Evolutionary conservation across 768 basidiomycete genomes (phyloP), one percentile per base, ranked within the genome.

Genomic region (Suillus alpinus): DNA sequence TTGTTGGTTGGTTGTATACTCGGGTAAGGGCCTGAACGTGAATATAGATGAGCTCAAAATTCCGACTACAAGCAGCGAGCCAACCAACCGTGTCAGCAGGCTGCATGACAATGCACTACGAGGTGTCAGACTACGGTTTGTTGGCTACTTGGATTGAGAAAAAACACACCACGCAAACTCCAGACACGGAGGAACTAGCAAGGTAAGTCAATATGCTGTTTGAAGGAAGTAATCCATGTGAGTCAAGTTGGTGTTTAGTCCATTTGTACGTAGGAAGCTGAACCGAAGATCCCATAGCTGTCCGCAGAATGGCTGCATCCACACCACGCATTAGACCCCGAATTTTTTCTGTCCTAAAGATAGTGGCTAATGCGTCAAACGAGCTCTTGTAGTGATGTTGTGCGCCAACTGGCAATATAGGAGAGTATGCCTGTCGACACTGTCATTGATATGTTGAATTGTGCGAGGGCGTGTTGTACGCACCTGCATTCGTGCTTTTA

Each of bases 401-500:
- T 7, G 94, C 83, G 61, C 97, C 97, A 57, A 99, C 94, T 8
- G 97, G 96, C 7, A 98, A 80, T 43, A 88, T 86, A 9, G 96
- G 95, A 1, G 95, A 98, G 76, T 94, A 99, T 29, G 97, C 97
- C 89, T 92, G 39, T 58, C 14, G 40, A n/a, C 37, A 31, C 8
- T 23, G 50, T 26, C 23, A 51, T 63, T 31, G 62, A 36, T 41
- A 37, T 14, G 40, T 41, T 29, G n/a, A 51, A 61, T 23, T 3
- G 55, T 23, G 16, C 18, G 20, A 18, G 12, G 20, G 23, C 1
- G 7, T n/a, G 51, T 10, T 41, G 16, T 5, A 60, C 67, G 56
- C 16, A 88, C 90, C 81, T 99, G 97, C 91, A 99, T 98, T 47
- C 97, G 86, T 6, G 97, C 97, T 77, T 99, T 99, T 70, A 99